Percentiles rank a stretch among this genome's conserved stretches.
These are phyloP conservation scores for Hypoxylon intermedium DNA, from an alignment of 495 filamentous ascomycete genomes.

Conservation along the genomic window DNA sequence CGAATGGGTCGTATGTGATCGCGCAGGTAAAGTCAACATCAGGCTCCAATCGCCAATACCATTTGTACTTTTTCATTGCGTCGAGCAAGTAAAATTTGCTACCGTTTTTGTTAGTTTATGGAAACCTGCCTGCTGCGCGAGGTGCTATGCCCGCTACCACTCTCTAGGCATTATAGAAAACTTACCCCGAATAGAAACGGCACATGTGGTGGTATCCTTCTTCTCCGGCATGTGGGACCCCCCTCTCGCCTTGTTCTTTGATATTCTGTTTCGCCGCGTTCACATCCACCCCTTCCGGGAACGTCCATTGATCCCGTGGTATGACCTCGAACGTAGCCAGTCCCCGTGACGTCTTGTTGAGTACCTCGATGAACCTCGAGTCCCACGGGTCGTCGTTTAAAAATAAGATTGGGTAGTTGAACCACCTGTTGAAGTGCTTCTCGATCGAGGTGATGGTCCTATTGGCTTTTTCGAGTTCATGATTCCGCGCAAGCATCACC, in stretches of 20 bases:
- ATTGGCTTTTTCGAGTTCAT: conserved; percentile 84
- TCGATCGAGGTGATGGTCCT: conserved; percentile 92
- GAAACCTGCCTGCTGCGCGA: background rate
- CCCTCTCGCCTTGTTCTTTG: conserved; percentile 80
- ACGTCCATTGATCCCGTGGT: conserved; percentile 83
- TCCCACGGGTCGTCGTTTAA: conserved; percentile 86
- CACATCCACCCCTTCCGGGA: conserved; percentile 83
- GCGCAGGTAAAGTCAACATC: conserved; percentile 53
- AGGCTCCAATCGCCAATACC: conserved; percentile 55
- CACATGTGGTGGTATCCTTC: conserved; percentile 99
- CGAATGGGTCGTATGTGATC: conserved; percentile 55
- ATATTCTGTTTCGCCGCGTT: conserved; percentile 84
- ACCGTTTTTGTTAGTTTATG: conserved; percentile 7
- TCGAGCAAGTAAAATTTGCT: conserved; percentile 64
- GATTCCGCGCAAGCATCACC: conserved; percentile 85
- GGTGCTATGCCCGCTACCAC: background rate
- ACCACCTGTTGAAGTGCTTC: conserved; percentile 97
- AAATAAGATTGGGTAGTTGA: conserved; percentile 95
- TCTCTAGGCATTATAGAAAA: conserved; percentile 11
- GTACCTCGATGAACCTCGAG: conserved; percentile 82
- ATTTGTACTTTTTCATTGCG: conserved; percentile 43
- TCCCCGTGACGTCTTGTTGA: conserved; percentile 82
- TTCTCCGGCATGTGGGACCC: conserved; percentile 95
- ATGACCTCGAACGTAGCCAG: conserved; percentile 83
- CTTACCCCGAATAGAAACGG: conserved; percentile 94